phyloP scores from a whole-genome alignment of 2,329 filamentous ascomycete species.

The Phoma sp. region DNA sequence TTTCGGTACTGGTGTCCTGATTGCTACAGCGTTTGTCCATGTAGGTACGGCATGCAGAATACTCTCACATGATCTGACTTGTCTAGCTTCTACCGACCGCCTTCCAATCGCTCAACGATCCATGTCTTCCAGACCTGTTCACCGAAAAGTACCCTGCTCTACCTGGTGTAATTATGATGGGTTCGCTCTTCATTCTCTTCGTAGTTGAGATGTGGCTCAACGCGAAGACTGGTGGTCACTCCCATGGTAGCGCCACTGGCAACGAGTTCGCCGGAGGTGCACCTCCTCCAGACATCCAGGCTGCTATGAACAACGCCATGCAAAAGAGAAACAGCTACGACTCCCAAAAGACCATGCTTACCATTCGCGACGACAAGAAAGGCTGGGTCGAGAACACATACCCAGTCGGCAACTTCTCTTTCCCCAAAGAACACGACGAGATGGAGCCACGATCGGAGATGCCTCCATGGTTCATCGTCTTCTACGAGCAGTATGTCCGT shows the following conservation, averaged over 20 bases:
- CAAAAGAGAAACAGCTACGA: constrained; percentile 44
- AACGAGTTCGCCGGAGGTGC: constrained; percentile 36
- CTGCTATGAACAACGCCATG: constrained; percentile 41
- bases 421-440: constrained; percentile 34
- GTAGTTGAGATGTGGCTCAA: constrained; percentile 68
- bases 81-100: constrained; percentile 63
- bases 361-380: constrained; percentile 42
- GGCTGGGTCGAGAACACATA: constrained; percentile 44
- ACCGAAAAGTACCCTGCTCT: constrained; percentile 66
- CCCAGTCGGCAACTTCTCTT: constrained; percentile 37
- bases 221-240: constrained; percentile 64
- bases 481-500: constrained; percentile 68
- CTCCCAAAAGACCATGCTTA: constrained; percentile 44
- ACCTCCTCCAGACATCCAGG: constrained; percentile 32
- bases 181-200: constrained; percentile 66
- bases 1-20: constrained; percentile 76
- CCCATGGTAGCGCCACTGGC: constrained; percentile 64
- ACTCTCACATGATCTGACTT: constrained; percentile 8
- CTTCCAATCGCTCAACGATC: constrained; percentile 56
- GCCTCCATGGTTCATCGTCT: constrained; percentile 68
- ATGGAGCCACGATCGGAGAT: constrained; percentile 53
- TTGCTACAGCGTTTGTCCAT: constrained; percentile 86
- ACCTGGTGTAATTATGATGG: constrained; percentile 71
- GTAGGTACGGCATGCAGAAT: constrained; percentile 27
- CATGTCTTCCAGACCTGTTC: constrained; percentile 65